These are phyloP conservation scores for Eimeria acervulina DNA, from an alignment of 169 alveolate species.

Conservation along the genomic window DNA sequence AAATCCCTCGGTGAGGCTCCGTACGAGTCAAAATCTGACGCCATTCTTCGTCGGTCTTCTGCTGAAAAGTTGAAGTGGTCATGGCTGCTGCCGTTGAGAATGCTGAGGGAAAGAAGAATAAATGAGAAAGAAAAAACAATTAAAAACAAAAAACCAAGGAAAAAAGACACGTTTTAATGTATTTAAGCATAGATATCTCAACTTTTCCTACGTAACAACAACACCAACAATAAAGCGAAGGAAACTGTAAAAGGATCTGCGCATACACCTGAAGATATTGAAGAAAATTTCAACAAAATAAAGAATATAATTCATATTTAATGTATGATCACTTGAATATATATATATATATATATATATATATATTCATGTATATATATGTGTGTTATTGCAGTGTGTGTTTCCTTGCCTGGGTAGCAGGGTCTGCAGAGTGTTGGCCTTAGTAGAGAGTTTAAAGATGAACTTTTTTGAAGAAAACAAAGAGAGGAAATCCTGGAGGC, in stretches of 20 bases:
- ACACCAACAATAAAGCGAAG: no score
- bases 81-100: background rate
- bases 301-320: background rate
- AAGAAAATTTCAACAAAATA: background rate
- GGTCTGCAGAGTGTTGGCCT: background rate
- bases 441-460: background rate
- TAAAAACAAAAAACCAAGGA: background rate
- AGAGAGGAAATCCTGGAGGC: background rate
- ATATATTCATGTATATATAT: no score
- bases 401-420: background rate
- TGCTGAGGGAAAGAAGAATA: background rate
- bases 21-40: constrained; percentile 1
- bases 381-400: background rate
- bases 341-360: no score
- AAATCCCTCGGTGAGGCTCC: background rate
- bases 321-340: background rate
- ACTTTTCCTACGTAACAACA: no score
- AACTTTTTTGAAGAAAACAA: background rate
- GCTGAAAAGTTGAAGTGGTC: background rate
- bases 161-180: no score
- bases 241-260: no score
- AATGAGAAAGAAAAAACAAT: no score
- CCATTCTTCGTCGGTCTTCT: constrained; percentile 49
- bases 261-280: background rate
- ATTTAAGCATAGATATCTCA: no score